phyloP scores from a whole-genome alignment of 768 basidiomycete genomes.

The Strobilomyces confusus region DNA sequence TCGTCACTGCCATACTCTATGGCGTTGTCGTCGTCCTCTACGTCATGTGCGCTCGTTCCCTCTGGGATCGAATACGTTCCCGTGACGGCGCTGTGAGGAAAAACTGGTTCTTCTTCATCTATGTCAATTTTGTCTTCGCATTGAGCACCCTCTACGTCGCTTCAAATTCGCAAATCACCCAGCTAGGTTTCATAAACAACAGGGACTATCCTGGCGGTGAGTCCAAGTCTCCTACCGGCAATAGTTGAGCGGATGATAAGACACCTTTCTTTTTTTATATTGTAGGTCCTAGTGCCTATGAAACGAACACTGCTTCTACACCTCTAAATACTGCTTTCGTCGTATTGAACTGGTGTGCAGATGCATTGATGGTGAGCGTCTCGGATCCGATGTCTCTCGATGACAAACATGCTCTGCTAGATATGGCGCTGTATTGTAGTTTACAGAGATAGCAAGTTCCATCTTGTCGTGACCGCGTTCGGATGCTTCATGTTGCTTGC shows the following conservation, averaged over 20 bases:
- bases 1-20: constrained; percentile 26
- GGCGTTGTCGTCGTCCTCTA: constrained; percentile 26
- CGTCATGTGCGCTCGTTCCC: constrained; percentile 24
- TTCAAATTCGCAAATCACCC: constrained; percentile 23
- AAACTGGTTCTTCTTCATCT: constrained; percentile 28
- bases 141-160: constrained; percentile 28
- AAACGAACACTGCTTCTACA: constrained; percentile 21
- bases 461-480: constrained; percentile 12
- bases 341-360: constrained; percentile 29
- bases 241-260: not conserved
- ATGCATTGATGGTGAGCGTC: constrained; percentile 27
- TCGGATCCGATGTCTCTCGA: not conserved
- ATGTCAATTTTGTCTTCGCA: constrained; percentile 28
- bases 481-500: constrained; percentile 22
- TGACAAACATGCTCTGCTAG: constrained; percentile 8
- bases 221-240: not conserved
- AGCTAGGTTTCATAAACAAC: constrained; percentile 29
- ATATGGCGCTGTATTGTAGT: constrained; percentile 33
- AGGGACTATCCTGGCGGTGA: constrained; percentile 32
- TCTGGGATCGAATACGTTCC: constrained; percentile 23
- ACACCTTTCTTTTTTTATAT: too few species aligned
- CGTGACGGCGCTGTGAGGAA: constrained; percentile 6
- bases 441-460: constrained; percentile 26
- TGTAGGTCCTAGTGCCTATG: constrained; percentile 25
- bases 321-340: constrained; percentile 30